Conservation (phyloP, 75 land plant species). For the Ceratopteris richardii region DNA sequence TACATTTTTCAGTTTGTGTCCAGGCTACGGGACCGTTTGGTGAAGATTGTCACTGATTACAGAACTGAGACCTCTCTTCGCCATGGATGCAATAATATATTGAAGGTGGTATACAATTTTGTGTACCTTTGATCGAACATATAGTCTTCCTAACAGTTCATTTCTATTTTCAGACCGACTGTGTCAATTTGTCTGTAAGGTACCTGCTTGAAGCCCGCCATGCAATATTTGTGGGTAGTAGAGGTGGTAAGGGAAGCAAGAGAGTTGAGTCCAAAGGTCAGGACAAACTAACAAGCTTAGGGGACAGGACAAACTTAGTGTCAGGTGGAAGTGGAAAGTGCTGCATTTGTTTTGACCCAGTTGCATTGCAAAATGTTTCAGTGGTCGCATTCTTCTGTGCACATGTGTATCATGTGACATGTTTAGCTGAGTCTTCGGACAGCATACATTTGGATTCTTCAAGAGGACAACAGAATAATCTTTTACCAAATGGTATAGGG, state of each 20-base stretch:
- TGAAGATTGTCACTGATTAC: conserved; percentile 93
- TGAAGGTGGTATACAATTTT: conserved; percentile 49
- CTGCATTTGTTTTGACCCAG: conserved; percentile 89
- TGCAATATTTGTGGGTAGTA: conserved; percentile 64
- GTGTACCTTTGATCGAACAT: background rate
- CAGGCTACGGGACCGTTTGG: conserved; percentile 90
- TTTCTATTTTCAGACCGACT: conserved; percentile 58
- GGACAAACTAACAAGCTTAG: conserved; percentile 8
- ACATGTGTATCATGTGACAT: conserved; percentile 80
- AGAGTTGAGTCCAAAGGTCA: conserved; percentile 10
- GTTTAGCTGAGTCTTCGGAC: conserved; percentile 55
- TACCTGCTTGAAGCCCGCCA: conserved; percentile 80
- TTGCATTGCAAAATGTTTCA: conserved; percentile 66
- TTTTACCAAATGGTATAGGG: conserved; percentile 6
- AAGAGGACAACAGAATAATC: conserved; percentile 2
- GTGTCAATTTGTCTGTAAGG: conserved; percentile 75
- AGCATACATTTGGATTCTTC: background rate
- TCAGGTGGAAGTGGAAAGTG: conserved; percentile 71
- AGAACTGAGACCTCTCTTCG: conserved; percentile 95
- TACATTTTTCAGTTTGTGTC: background rate
- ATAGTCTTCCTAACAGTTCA: background rate
- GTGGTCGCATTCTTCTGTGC: conserved; percentile 92
- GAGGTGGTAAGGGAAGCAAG: conserved; percentile 39
- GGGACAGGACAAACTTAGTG: conserved; percentile 38
- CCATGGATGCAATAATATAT: conserved; percentile 91